A percentile compares a stretch with the other conserved stretches of the same genome.
Conservation (phyloP, 2,329 filamentous ascomycete species). For the Didymella sp. region DNA sequence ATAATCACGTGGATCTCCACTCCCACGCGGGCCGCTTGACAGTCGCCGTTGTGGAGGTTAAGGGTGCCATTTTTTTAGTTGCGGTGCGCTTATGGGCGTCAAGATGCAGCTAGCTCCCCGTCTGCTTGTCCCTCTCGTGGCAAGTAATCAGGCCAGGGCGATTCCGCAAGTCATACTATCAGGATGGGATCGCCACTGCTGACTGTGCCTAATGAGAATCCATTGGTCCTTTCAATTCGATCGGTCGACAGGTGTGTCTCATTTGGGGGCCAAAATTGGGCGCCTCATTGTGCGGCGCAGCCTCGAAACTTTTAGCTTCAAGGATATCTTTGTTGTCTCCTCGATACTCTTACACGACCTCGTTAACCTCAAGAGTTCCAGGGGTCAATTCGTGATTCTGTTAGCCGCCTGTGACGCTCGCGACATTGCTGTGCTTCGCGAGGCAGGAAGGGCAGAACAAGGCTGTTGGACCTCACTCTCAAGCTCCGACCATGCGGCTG, state of each 20-base stretch:
- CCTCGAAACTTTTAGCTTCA: neutral
- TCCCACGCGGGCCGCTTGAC: too few relatives aligned
- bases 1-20: too few relatives aligned
- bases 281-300: constrained; percentile 1
- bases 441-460: neutral
- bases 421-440: neutral
- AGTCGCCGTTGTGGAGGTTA: too few relatives aligned
- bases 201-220: neutral
- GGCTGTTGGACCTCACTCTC: neutral
- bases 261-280: constrained; percentile 8
- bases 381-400: too few relatives aligned
- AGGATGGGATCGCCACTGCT: neutral
- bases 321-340: neutral
- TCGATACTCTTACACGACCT: neutral
- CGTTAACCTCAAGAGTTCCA: neutral
- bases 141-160: neutral
- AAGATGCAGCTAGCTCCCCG: neutral
- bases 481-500: too few relatives aligned
- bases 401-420: too few relatives aligned
- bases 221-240: neutral
- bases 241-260: neutral
- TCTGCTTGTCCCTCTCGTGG: neutral
- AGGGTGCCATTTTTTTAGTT: too few relatives aligned
- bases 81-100: neutral
- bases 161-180: neutral